Conservation (phyloP, 306 rosid species). For the Cyamopsis tetragonoloba region DNA sequence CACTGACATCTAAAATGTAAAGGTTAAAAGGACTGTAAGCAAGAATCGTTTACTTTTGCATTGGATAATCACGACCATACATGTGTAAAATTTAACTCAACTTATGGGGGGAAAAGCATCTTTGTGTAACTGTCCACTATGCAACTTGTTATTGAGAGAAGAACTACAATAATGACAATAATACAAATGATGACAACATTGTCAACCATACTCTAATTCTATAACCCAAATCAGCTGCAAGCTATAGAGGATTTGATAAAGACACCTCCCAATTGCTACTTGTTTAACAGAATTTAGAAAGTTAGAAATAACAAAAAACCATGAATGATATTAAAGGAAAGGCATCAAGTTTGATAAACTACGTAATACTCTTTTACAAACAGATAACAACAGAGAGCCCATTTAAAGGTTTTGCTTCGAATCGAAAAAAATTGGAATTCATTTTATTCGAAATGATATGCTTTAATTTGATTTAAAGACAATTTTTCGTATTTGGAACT, state of each 20-base stretch:
- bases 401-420: neutral
- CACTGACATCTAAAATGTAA: conserved; percentile 8
- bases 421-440: neutral
- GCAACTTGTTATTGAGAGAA: neutral
- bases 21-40: neutral
- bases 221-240: neutral
- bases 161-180: neutral
- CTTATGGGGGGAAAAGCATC: too few relatives aligned
- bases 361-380: neutral
- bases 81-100: neutral
- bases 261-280: too few relatives aligned
- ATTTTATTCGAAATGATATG: neutral
- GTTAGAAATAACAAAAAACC: too few relatives aligned
- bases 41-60: conserved; percentile 9
- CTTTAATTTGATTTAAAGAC: neutral
- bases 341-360: neutral
- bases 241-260: conserved; percentile 1
- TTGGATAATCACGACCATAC: neutral
- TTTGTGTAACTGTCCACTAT: neutral
- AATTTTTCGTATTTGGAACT: neutral
- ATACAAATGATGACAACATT: neutral
- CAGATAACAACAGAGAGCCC: neutral
- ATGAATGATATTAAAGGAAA: too few relatives aligned
- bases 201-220: conserved; percentile 3
- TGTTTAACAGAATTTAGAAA: too few relatives aligned